Evolutionary conservation across 768 basidiomycete species (phyloP), one percentile per base, ranked within the genome.

Genomic region (Mycena filopes): DNA sequence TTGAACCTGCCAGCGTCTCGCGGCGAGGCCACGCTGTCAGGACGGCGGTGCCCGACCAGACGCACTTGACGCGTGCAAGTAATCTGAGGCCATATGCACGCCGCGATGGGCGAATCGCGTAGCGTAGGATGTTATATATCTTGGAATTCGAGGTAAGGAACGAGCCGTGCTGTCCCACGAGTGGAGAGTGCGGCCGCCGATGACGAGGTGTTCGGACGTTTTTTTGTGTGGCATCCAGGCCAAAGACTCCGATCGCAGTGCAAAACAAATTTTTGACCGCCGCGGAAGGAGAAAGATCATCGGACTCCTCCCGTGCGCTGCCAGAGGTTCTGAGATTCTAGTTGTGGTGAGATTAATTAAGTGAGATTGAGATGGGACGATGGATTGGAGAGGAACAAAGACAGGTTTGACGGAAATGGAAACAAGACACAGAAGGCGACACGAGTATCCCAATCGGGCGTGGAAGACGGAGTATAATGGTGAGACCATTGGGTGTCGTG

Each of bases 251-350:
- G 31, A 33, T 12, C n/a, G 45, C 23, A 13, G 12, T 29, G 26
- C 11, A 23, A 1, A 48, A 29, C 26, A 45, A n/a, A 23, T 33
- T 13, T 23, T 4, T 26, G 26, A 3, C 11, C 46, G 25, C 25
- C 23, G 26, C 46, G n/a, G 42, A 43, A 26, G 49, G 49, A 48
- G 49, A 51, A 38, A 53, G 51, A 53, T 53, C 36, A 16, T 25
- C 6, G 36, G 25, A 33, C 31, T 33, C 31, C 31, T n/a, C n/a
- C n/a, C n/a, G n/a, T 6, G 31, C 31, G 31, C 31, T 33, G 13
- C n/a, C n/a, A n/a, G 11, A 38, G 23, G 15, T 47, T 33, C 33
- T 40, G 51, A 38, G 20, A 26, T 33, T n/a, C 10, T 8, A 50
- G 29, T 31, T 4, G 8, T 1, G 15, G 26, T 12, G 29, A 54